phyloP scores from a whole-genome alignment of 1,284 basidiomycete genomes.

The Ceratobasidium sp. region DNA sequence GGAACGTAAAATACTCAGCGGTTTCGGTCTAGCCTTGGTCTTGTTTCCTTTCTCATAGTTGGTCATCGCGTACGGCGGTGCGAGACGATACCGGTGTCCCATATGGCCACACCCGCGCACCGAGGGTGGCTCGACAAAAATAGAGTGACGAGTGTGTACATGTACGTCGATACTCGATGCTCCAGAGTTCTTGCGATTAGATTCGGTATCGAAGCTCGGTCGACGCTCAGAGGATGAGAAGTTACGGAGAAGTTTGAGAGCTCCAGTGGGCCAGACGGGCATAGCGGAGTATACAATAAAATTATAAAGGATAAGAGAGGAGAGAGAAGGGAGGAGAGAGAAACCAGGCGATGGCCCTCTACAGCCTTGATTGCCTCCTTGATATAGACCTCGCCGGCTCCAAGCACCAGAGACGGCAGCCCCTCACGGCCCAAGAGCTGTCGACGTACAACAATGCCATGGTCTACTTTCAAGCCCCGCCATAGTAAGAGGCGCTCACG shows the following conservation, averaged over 20 bases:
- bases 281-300: constrained; percentile 13
- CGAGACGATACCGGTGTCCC: constrained; percentile 4
- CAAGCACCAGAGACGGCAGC: constrained; percentile 22
- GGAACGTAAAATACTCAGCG: constrained; percentile 39
- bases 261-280: constrained; percentile 24
- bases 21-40: constrained; percentile 12
- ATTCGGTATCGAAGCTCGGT: background rate
- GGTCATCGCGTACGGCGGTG: background rate
- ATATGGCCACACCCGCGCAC: background rate
- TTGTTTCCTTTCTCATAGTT: constrained; percentile 17
- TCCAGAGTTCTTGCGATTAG: constrained; percentile 1
- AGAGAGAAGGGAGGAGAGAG: constrained; percentile 7
- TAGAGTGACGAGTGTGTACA: constrained; percentile 27
- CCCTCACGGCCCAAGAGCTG: background rate
- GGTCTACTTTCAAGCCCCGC: background rate
- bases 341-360: constrained; percentile 9
- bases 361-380: background rate
- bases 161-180: constrained; percentile 14
- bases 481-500: no score
- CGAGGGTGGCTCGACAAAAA: constrained; percentile 31
- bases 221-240: constrained; percentile 1
- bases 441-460: background rate
- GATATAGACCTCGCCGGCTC: constrained; percentile 34
- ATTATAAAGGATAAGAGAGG: constrained; percentile 23
- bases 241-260: constrained; percentile 31